Conservation (phyloP, 2,329 filamentous ascomycete species). For the Botrytis galanthina region DNA sequence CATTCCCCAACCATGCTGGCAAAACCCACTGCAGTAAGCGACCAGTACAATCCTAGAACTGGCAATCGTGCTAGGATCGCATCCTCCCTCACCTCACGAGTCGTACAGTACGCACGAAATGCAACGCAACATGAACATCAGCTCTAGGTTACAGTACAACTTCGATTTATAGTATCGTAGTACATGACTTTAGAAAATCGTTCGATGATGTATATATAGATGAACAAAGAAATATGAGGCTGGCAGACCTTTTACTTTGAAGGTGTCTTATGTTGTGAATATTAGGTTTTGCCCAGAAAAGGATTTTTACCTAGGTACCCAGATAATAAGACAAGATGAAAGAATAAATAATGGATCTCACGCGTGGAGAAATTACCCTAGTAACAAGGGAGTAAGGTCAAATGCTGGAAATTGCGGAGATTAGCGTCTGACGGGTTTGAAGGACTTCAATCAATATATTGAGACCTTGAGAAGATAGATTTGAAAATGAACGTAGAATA, state of each 20-base stretch:
- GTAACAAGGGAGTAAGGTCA: background rate
- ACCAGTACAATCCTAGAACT: background rate
- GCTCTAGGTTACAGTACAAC: slow-evolving; percentile 6
- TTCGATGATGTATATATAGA: slow-evolving; percentile 9
- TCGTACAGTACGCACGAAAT: background rate
- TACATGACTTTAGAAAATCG: background rate
- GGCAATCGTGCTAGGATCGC: background rate
- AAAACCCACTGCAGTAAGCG: slow-evolving; percentile 10
- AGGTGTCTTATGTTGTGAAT: background rate
- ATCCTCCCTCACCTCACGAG: background rate
- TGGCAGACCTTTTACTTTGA: background rate
- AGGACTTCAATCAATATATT: background rate
- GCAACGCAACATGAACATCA: slow-evolving; percentile 9
- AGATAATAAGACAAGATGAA: background rate
- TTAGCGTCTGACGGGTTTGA: background rate
- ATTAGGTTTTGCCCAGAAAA: background rate
- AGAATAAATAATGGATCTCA: background rate
- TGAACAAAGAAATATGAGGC: background rate
- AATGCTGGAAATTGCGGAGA: background rate
- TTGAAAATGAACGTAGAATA: background rate
- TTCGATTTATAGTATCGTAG: background rate
- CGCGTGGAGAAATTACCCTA: background rate
- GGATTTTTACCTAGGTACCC: too few species aligned
- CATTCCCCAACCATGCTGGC: background rate
- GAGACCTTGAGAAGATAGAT: background rate